A percentile compares a stretch with the other conserved stretches of the same genome.
Conservation (phyloP, 345 rosid genomes). For the Anastatica hierochuntica region DNA sequence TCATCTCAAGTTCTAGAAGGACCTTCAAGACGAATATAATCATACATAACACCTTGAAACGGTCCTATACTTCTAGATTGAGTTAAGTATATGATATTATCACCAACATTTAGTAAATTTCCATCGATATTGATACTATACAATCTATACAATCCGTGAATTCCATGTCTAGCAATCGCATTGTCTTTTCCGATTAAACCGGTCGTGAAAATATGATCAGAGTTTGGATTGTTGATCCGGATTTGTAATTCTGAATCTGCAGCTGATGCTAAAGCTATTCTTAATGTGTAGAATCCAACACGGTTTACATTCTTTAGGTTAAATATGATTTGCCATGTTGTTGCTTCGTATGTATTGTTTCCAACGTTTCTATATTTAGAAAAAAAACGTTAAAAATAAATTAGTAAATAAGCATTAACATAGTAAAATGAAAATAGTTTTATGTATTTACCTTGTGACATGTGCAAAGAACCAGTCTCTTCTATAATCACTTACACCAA, state of each 20-base stretch:
- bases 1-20: slow-evolving; percentile 1
- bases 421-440: too few species aligned
- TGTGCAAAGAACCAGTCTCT: slow-evolving; percentile 85
- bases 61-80: slow-evolving; percentile 36
- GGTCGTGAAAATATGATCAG: slow-evolving; percentile 36
- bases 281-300: slow-evolving; percentile 47
- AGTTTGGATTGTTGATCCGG: slow-evolving; percentile 35
- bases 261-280: slow-evolving; percentile 67
- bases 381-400: too few species aligned
- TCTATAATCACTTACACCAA: slow-evolving; percentile 38
- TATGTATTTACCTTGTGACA: slow-evolving; percentile 59
- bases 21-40: slow-evolving; percentile 72
- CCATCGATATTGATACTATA: slow-evolving; percentile 41
- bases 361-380: slow-evolving; percentile 32
- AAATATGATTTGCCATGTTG: slow-evolving; percentile 71
- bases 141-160: slow-evolving; percentile 67
- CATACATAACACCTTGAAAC: slow-evolving; percentile 71
- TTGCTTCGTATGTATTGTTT: slow-evolving; percentile 30
- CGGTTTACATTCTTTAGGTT: slow-evolving; percentile 28
- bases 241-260: slow-evolving; percentile 50
- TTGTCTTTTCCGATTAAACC: slow-evolving; percentile 55
- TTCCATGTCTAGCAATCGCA: slow-evolving; percentile 83
- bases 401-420: too few species aligned
- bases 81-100: slow-evolving; percentile 48
- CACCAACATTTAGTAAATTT: slow-evolving; percentile 29